Evolutionary conservation across 306 rosid genomes (phyloP), one percentile per base, ranked within the genome.

Genomic region (Medicago truncatula): DNA sequence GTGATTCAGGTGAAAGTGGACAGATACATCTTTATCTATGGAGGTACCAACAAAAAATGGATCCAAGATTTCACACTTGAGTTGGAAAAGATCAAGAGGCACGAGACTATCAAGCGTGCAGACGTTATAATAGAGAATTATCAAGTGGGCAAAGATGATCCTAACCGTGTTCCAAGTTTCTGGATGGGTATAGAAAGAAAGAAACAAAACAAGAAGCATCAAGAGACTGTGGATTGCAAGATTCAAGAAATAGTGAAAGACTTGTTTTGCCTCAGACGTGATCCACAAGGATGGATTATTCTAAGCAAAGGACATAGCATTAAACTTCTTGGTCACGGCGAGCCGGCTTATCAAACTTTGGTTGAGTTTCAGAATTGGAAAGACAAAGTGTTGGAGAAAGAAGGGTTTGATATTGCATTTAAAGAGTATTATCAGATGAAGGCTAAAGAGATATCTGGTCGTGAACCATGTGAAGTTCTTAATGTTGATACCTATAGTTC

Each of bases 241-340:
- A 76, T 81, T 57, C 85, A 81, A 13, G 17, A 4, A 0, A 64
- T 69, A 4, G 83, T 70, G 1, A 70, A 75, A 64, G 18, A 20
- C 47, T 56, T 83, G 44, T 60, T 79, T 16, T 66, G 78, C 57
- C 76, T 79, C 6, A 80, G 43, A 14, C 18, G 74, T 2, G 81
- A 83, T 10, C 83, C 75, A 20, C 80, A 71, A 10, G 86, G 86
- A 10, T 83, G 86, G 83, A 80, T 68, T 28, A 49, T 83, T 57
- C 83, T 83, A 8, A 75, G 75, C 72, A 79, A 83, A 83, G 86
- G 86, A 16, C 0, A 9, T 0, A 75, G 71, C 66, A 65, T 83
- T 6, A 75, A 74, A 31, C 52, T 44, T 2, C 25, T 83, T 1
- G 73, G 78, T 39, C 83, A 76, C 18, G 83, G 83, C 0, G 78